A percentile compares a stretch with the other conserved stretches of the same genome.
These are phyloP conservation scores for Thalia dealbata DNA, from an alignment of 176 grass and related monocot genomes.

Conservation along the genomic window DNA sequence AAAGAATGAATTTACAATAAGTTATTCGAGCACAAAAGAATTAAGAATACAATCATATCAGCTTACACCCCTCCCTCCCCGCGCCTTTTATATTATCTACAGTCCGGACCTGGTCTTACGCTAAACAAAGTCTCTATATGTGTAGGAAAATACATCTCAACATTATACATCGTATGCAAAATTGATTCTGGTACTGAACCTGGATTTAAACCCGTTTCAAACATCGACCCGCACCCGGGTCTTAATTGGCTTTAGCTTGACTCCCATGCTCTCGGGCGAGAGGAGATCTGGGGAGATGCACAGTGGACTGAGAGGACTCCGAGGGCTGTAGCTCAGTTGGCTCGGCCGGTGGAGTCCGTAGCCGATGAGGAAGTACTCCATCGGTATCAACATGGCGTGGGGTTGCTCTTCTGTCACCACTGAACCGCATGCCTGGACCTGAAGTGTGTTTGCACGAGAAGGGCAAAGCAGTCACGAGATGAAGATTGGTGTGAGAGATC, in stretches of 20 bases:
- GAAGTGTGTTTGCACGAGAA: constrained; percentile 1
- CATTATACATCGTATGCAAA: not conserved
- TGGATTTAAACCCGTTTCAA: constrained; percentile 21
- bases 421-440: constrained; percentile 90
- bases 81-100: not conserved
- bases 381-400: constrained; percentile 80
- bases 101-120: not conserved
- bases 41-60: constrained; percentile 26
- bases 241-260: constrained; percentile 96
- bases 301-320: constrained; percentile 61
- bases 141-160: not conserved
- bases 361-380: constrained; percentile 97
- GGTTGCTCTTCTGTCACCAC: constrained; percentile 90
- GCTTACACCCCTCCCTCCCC: not conserved
- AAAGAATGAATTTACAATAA: constrained; percentile 56
- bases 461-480: not conserved
- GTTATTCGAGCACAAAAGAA: constrained; percentile 38
- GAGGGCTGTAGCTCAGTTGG: constrained; percentile 59
- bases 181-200: not conserved
- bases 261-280: constrained; percentile 94
- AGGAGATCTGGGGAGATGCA: constrained; percentile 86
- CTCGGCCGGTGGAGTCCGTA: constrained; percentile 73
- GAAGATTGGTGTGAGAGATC: not conserved
- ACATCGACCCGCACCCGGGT: constrained; percentile 51
- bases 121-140: not conserved